Base-by-base conservation (phyloP, 2,329 filamentous ascomycete genomes). In the Xylariaceae sp. region DNA sequence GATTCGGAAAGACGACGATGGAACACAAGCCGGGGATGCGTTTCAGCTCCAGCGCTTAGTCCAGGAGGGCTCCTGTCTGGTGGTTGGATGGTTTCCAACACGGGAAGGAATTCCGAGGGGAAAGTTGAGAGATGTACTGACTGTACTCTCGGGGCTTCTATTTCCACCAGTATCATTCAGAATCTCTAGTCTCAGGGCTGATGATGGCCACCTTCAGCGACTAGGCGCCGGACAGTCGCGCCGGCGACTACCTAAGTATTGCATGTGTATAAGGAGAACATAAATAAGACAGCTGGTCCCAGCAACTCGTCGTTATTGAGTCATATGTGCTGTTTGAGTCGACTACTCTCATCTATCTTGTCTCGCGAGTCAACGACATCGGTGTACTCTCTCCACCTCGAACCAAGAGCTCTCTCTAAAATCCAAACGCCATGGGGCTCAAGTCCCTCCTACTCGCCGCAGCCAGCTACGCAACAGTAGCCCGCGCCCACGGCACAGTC, bases 401-500 rank as follows among this genome's bases (percentile, higher is more conserved):
- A 23, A 23, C 5, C 23, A 2, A 23, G 23, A 23, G 23, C 23
- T 23, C 23, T 23, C 23, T 23, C 23, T 3, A 23, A 23, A 2
- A 5, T 23, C 4, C 5, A 5, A 23, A 2, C 23, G 51, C 6
- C 2, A 60, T 60, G 55, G 10, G 15, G 1, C 1, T 61, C 37
- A 53, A 55, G 41, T 58, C 59, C n/a, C 34, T 61, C 34, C 37
- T 63, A 30, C 37, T 59, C 13, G 50, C 58, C 30, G 50, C 51
- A 5, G 49, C 57, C 23, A 11, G 23, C 4, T 59, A 58, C 39
- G 59, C 61, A 50, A 41, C 55, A 13, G 47, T 52, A 2, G 61
- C 47, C 5, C 39, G 37, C 2, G 61, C 61, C 11, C 61, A 61
- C 13, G 59, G 61, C 3, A 51, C 34, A 4, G 58, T 63, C 37